A percentile compares a stretch with the other conserved stretches of the same genome.
phyloP scores from a whole-genome alignment of 345 rosid genomes.

The Lepidium sativum region DNA sequence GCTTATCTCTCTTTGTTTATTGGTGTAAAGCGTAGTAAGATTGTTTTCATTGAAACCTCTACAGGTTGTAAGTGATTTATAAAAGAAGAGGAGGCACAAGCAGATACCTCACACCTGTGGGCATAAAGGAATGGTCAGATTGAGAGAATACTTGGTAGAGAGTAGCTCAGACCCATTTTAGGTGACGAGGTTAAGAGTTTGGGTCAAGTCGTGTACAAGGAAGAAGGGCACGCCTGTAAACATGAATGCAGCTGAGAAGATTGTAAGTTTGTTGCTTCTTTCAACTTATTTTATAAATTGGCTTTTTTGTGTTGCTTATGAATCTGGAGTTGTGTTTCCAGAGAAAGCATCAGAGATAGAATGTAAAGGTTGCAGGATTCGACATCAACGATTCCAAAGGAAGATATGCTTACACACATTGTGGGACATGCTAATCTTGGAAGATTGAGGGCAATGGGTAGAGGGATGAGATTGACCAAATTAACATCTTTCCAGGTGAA shows the following conservation, averaged over 20 bases:
- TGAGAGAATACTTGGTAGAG: neutral
- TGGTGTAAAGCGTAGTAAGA: too few relatives aligned
- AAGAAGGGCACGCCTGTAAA: neutral
- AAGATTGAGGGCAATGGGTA: neutral
- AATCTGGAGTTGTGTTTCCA: neutral
- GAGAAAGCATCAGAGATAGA: neutral
- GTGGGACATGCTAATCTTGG: neutral
- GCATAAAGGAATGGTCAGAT: neutral
- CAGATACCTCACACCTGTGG: neutral
- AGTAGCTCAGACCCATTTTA: neutral
- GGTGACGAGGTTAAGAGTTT: neutral
- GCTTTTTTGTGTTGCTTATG: neutral
- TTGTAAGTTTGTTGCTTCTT: neutral
- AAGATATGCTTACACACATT: neutral
- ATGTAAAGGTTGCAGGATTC: neutral
- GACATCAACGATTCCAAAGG: neutral
- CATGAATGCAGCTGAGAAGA: neutral
- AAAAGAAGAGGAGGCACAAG: neutral
- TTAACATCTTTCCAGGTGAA: neutral
- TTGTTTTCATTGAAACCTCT: too few relatives aligned
- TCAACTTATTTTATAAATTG: too few relatives aligned
- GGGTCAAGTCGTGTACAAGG: neutral
- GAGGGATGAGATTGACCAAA: neutral
- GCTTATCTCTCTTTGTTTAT: too few relatives aligned
- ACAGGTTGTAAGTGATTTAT: neutral